These are phyloP conservation scores for Ilyonectria mors-panacis DNA, from an alignment of 2,329 filamentous ascomycete genomes.

Conservation along the genomic window DNA sequence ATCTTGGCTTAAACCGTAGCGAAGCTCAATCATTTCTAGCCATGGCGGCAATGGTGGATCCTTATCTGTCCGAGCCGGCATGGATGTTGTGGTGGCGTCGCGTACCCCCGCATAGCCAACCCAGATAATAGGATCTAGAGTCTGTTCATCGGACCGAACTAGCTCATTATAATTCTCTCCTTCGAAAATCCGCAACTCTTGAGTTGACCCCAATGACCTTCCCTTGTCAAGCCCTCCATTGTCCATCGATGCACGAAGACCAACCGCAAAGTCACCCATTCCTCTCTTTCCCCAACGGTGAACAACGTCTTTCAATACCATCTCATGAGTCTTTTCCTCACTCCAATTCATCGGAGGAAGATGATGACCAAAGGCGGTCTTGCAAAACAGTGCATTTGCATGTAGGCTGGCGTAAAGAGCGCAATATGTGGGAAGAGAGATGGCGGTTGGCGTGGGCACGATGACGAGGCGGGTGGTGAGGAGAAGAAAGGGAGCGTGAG, in stretches of 20 bases:
- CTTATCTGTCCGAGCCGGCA: not conserved
- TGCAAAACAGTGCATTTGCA: conserved; percentile 31
- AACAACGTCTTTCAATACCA: conserved; percentile 26
- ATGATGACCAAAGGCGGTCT: conserved; percentile 30
- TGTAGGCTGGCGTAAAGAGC: conserved; percentile 32
- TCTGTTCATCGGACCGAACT: not conserved
- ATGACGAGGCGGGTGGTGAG: conserved; percentile 22
- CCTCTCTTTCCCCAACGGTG: conserved; percentile 29
- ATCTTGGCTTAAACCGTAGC: conserved; percentile 33
- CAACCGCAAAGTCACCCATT: conserved; percentile 41
- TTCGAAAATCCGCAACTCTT: conserved; percentile 13
- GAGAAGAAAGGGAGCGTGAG: not conserved
- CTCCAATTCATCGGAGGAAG: conserved; percentile 26
- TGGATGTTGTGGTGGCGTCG: conserved; percentile 27
- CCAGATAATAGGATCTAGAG: conserved; percentile 29
- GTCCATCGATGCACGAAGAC: conserved; percentile 10
- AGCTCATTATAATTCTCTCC: conserved; percentile 6
- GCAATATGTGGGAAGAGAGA: conserved; percentile 23
- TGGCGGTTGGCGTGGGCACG: conserved; percentile 35
- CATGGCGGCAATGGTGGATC: conserved; percentile 23
- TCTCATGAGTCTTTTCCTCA: conserved; percentile 29
- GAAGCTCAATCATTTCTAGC: conserved; percentile 40
- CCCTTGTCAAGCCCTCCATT: not conserved
- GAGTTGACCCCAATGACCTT: not conserved
- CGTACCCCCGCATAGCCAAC: conserved; percentile 37